These are phyloP conservation scores for Ammopiptanthus mongolicus DNA, from an alignment of 306 rosid species.

Conservation along the genomic window DNA sequence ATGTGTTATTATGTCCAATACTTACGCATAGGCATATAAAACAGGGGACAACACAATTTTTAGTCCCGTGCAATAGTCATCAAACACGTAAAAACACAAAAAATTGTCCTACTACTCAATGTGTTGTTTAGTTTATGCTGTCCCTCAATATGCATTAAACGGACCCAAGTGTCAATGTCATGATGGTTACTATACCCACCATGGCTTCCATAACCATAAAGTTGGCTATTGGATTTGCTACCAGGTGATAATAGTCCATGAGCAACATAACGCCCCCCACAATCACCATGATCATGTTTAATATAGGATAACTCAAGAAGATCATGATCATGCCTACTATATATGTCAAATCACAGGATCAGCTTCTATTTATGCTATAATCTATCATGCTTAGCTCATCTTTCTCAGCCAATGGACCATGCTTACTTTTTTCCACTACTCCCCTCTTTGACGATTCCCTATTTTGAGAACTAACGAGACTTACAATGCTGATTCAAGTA, in stretches of 20 bases:
- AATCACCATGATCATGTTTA: conserved; percentile 11
- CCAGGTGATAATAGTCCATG: conserved; percentile 8
- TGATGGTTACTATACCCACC: conserved; percentile 19
- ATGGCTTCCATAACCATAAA: neutral
- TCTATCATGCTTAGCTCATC: conserved; percentile 44
- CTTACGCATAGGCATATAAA: too few species aligned
- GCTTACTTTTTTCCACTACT: neutral
- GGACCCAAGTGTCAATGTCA: neutral
- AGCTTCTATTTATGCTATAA: conserved; percentile 19
- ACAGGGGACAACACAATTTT: too few species aligned
- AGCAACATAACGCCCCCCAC: neutral
- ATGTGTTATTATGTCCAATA: too few species aligned
- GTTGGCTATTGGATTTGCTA: neutral
- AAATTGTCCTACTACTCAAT: too few species aligned
- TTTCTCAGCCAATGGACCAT: conserved; percentile 47
- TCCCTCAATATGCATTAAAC: too few species aligned
- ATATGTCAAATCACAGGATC: neutral
- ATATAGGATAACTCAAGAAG: neutral
- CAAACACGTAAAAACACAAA: too few species aligned
- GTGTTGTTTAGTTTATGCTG: too few species aligned
- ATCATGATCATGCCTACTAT: neutral
- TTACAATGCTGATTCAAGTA: conserved; percentile 25
- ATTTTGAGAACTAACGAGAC: conserved; percentile 19
- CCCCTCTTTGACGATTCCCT: conserved; percentile 22
- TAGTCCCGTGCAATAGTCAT: too few species aligned